A percentile compares a stretch with the other conserved stretches of the same genome.
Conservation (phyloP, 768 basidiomycete species). For the Lentinus tigrinus region DNA sequence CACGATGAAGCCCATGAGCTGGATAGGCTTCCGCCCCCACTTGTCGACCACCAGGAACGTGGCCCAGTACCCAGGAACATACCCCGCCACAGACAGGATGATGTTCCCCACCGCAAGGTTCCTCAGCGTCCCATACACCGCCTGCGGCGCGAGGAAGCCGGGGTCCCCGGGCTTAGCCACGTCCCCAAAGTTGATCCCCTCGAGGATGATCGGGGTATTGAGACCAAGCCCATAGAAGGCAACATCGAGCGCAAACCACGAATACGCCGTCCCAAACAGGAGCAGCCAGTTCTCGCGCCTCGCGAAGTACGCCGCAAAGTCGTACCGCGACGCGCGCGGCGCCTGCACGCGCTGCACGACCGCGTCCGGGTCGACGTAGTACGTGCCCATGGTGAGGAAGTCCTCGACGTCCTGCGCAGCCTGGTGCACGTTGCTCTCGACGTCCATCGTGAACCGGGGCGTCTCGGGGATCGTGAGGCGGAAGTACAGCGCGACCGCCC, state of each 20-base stretch:
- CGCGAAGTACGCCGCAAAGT: constrained; percentile 66
- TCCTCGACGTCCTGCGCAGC: constrained; percentile 42
- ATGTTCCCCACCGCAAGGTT: constrained; percentile 35
- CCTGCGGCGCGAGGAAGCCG: constrained; percentile 4
- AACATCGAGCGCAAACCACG: constrained; percentile 88
- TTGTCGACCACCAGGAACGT: constrained; percentile 36
- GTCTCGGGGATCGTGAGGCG: constrained; percentile 49
- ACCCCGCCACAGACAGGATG: constrained; percentile 37
- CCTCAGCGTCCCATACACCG: constrained; percentile 28
- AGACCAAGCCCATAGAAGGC: constrained; percentile 52
- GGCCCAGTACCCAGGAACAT: constrained; percentile 40
- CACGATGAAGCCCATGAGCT: constrained; percentile 38
- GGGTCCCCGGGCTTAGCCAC: not conserved
- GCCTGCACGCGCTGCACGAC: constrained; percentile 48
- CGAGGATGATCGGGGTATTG: constrained; percentile 43
- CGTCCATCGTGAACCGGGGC: constrained; percentile 49
- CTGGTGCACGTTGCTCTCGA: constrained; percentile 46
- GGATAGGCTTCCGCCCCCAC: constrained; percentile 40
- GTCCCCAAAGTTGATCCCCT: constrained; percentile 27
- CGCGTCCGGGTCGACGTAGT: constrained; percentile 54
- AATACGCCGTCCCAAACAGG: constrained; percentile 78
- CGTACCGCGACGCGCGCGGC: constrained; percentile 40
- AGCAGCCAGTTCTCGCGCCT: constrained; percentile 79
- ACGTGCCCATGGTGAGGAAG: constrained; percentile 35
- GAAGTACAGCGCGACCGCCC: constrained; percentile 46